phyloP scores from a whole-genome alignment of 495 filamentous ascomycete species.

The Cryomyces antarcticus region DNA sequence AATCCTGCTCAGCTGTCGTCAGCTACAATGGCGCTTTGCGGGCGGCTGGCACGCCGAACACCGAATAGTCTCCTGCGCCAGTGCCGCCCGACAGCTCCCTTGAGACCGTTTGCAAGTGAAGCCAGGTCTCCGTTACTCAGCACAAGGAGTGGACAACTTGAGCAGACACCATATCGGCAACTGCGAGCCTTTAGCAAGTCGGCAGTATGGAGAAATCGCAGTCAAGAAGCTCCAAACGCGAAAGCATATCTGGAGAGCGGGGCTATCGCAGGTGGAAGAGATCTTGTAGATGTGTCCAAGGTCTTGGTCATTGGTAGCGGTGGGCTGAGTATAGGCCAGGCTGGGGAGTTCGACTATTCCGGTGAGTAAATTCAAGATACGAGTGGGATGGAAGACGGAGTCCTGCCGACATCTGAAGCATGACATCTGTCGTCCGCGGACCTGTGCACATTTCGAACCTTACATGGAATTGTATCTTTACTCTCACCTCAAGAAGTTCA shows the following conservation, averaged over 20 bases:
- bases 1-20: too few relatives aligned
- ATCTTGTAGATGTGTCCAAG: constrained; percentile 85
- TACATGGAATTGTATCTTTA: too few relatives aligned
- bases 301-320: constrained; percentile 93
- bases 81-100: not conserved
- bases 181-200: not conserved
- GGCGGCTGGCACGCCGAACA: not conserved
- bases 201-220: constrained; percentile 1
- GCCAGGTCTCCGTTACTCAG: not conserved
- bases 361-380: constrained; percentile 29
- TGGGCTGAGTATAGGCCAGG: constrained; percentile 93
- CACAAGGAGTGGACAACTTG: not conserved
- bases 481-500: too few relatives aligned
- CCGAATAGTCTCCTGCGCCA: not conserved
- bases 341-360: constrained; percentile 97
- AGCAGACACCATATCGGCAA: not conserved
- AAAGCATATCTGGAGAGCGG: constrained; percentile 79
- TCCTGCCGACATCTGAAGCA: too few relatives aligned
- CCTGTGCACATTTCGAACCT: too few relatives aligned
- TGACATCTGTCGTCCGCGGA: too few relatives aligned
- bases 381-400: too few relatives aligned
- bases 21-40: not conserved
- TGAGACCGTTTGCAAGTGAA: not conserved
- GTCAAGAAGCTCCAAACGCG: constrained; percentile 55
- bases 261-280: constrained; percentile 46